Conservation (phyloP, 164 flowering plant species). For the Protea cynaroides region DNA sequence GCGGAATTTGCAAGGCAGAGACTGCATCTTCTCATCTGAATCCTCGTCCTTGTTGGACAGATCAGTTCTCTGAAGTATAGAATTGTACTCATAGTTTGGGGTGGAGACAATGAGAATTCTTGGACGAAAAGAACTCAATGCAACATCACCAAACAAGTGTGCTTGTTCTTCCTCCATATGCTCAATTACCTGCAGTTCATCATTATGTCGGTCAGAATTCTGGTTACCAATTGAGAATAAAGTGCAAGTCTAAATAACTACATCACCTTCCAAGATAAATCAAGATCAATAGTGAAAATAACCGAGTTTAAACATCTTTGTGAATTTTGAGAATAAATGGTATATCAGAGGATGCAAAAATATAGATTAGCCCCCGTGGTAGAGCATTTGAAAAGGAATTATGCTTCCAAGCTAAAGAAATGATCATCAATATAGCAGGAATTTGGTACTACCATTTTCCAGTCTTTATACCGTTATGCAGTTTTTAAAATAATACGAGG, state of each 20-base stretch:
- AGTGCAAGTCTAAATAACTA: background rate
- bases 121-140: conserved; percentile 60
- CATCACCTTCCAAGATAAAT: too few relatives aligned
- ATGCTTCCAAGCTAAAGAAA: too few relatives aligned
- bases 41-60: conserved; percentile 48
- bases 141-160: conserved; percentile 63
- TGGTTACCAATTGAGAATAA: background rate
- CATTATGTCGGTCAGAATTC: background rate
- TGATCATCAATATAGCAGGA: too few relatives aligned
- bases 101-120: conserved; percentile 80
- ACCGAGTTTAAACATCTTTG: too few relatives aligned
- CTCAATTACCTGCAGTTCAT: conserved; percentile 69
- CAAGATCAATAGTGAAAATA: too few relatives aligned
- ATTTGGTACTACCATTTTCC: too few relatives aligned
- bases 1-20: conserved; percentile 61
- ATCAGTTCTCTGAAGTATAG: conserved; percentile 52
- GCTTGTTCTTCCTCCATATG: conserved; percentile 99
- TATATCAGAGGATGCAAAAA: too few relatives aligned
- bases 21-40: conserved; percentile 43
- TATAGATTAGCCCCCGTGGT: too few relatives aligned
- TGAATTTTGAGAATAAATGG: too few relatives aligned
- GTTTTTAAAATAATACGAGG: too few relatives aligned
- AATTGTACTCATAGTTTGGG: conserved; percentile 93
- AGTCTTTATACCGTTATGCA: too few relatives aligned
- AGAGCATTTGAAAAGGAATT: too few relatives aligned